Evolutionary conservation across 2,329 filamentous ascomycete genomes (phyloP), one percentile per base, ranked within the genome.

Genomic region (Ophiostoma sp.): DNA sequence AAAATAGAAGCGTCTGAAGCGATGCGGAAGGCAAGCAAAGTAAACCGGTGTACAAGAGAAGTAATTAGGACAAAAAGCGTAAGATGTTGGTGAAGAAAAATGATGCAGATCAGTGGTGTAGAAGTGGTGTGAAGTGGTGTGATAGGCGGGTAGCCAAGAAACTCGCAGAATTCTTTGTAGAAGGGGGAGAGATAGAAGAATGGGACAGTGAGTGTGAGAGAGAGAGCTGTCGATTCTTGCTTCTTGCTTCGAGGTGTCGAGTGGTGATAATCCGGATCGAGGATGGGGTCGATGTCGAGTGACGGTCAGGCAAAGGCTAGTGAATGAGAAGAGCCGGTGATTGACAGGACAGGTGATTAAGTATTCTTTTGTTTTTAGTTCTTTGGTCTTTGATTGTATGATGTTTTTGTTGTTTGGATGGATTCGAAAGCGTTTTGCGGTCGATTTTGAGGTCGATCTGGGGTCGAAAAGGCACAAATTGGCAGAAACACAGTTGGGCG

Each of bases 401-500:
- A 41, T 62, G 58, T n/a, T 62, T 62, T n/a, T 36, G 42, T 18
- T 42, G 60, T n/a, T 58, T 36, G 14, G 55, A 38, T 60, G 27
- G 14, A 18, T 18, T 60, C 55, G 55, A 60, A 52, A n/a, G n/a
- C 27, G 27, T 27, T 27, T 27, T 27, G 27, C 18, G 47, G 49
- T 55, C 49, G 18, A 9, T 38, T 38, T 38, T 60, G 55, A 16
- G 55, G 55, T 60, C 55, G 55, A 18, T 27, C 27, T 27, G 45
- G 16, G 14, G 45, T 16, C 45, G 12, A 49, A 68, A 52, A 63
- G 49, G 58, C 38, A 44, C 36, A 65, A 64, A 38, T 60, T 60
- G 55, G 55, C 60, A 42, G 9, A 42, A 63, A 63, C 60, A 63
- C 60, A 63, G 27, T 63, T 63, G 60, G 40, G n/a, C 40, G 60